Evolutionary conservation across 306 rosid genomes (phyloP), one percentile per base, ranked within the genome.

Genomic region (Ormosia semicastrata): DNA sequence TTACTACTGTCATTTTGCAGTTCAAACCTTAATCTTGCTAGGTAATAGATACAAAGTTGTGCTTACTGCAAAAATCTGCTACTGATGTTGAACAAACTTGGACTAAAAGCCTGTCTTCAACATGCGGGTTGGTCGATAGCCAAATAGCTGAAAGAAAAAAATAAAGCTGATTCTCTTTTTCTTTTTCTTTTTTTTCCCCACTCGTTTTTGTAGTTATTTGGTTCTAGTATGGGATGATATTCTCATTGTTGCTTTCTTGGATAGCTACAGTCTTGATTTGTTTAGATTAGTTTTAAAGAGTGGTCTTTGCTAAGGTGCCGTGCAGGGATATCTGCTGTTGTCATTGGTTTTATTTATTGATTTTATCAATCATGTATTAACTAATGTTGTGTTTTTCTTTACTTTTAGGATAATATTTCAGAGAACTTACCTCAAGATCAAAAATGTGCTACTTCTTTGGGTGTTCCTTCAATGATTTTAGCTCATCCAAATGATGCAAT

Each of bases 1-100:
- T 82, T 82, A 76, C 73, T 78, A 76, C 73, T 85, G 86, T 84
- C 83, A 83, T 83, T 89, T 79, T 71, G 87, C 63, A 50, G 39
- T 32, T 76, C 53, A 60, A 67, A 78, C 80, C 75, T 86, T 79
- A 5, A 60, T 84, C 77, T 66, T 86, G 77, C 66, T 24, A 49
- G 12, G 54, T 15, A 2, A 37, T 82, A 60, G 75, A 71, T 86
- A 67, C 85, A 71, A 71, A 74, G 78, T 75, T 86, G 59, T 62
- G 44, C 67, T 67, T 5, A 47, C 70, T 78, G 74, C 78, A 54
- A 74, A 82, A 82, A 73, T 80, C 87, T 84, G 90, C 77, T n/a
- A 65, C 70, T 78, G 81, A 71, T 72, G 82, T 58, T 73, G 80
- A 77, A 82, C 73, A 57, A 7, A 24, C 75, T 71, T 63, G 82